Percentiles rank a stretch among this genome's conserved stretches.
Evolutionary conservation across 208 protist species (phyloP).

Genomic region (Wallacemonas sp.): DNA sequence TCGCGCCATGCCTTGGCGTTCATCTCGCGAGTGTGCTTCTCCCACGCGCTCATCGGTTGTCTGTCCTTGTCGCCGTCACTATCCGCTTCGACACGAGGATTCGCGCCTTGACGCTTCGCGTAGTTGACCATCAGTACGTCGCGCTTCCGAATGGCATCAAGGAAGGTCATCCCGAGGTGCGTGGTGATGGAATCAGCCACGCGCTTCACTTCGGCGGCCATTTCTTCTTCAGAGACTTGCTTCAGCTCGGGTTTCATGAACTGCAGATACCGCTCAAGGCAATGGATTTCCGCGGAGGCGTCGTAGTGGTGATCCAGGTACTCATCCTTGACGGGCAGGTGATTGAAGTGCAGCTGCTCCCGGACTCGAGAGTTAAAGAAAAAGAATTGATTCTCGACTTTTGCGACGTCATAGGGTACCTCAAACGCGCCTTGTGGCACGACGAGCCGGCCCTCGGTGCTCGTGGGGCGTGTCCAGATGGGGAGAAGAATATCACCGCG

Average conservation of each 20-base stretch:
- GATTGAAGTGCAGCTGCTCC: constrained; percentile 91
- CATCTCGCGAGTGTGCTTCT: constrained; percentile 34
- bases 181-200: constrained; percentile 63
- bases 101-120: constrained; percentile 20
- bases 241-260: constrained; percentile 62
- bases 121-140: constrained; percentile 81
- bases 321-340: constrained; percentile 50
- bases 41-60: constrained; percentile 29
- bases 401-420: constrained; percentile 69
- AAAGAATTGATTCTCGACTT: constrained; percentile 94
- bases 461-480: constrained; percentile 96
- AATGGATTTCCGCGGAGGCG: constrained; percentile 88
- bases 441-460: constrained; percentile 94
- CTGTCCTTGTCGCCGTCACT: constrained; percentile 21
- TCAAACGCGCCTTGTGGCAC: constrained; percentile 67
- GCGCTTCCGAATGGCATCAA: constrained; percentile 66
- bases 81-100: constrained; percentile 27
- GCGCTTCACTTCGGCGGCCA: constrained; percentile 54
- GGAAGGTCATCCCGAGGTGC: constrained; percentile 67
- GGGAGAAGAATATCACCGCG: constrained; percentile 89
- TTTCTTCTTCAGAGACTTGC: constrained; percentile 19
- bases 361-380: constrained; percentile 94
- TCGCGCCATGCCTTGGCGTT: constrained; percentile 49
- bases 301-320: constrained; percentile 95
- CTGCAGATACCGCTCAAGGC: constrained; percentile 68